A percentile compares a stretch with the other conserved stretches of the same genome.
phyloP scores from a whole-genome alignment of 805 yeast species.

The Spathaspora passalidarum region DNA sequence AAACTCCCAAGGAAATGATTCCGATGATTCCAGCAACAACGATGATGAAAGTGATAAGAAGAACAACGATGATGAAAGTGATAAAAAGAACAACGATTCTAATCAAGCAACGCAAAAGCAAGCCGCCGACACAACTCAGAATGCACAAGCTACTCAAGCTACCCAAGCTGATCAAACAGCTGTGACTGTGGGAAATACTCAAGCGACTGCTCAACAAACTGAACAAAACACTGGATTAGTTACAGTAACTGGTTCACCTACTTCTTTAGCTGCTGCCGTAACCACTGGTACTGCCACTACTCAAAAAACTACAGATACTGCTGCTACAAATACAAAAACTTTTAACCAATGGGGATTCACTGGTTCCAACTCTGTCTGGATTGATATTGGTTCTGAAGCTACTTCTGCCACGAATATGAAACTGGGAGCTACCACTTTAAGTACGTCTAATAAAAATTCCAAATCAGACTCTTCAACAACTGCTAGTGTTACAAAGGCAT shows the following conservation, averaged over 20 bases:
- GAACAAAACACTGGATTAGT: background rate
- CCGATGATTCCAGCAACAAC: constrained; percentile 5
- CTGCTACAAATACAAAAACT: constrained; percentile 6
- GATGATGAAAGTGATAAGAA: constrained; percentile 2
- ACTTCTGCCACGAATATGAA: constrained; percentile 4
- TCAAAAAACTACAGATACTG: constrained; percentile 6
- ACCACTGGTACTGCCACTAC: background rate
- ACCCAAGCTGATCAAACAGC: background rate
- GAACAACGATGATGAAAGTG: constrained; percentile 1
- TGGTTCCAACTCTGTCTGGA: constrained; percentile 38
- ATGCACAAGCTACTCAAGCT: background rate
- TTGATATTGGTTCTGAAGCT: constrained; percentile 11
- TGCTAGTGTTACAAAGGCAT: constrained; percentile 13
- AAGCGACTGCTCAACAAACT: constrained; percentile 6
- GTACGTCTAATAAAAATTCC: constrained; percentile 9
- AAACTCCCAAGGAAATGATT: background rate
- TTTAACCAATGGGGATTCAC: constrained; percentile 44
- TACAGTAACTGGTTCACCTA: constrained; percentile 3
- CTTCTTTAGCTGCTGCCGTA: background rate
- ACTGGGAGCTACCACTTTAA: constrained; percentile 1
- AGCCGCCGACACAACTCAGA: background rate
- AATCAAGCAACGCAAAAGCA: background rate
- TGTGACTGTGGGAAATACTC: background rate
- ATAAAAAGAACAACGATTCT: background rate
- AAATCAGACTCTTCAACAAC: constrained; percentile 7